A percentile compares a stretch with the other conserved stretches of the same genome.
These are phyloP conservation scores for Melampsora medusae DNA, from an alignment of 1,284 basidiomycete genomes.

Conservation along the genomic window DNA sequence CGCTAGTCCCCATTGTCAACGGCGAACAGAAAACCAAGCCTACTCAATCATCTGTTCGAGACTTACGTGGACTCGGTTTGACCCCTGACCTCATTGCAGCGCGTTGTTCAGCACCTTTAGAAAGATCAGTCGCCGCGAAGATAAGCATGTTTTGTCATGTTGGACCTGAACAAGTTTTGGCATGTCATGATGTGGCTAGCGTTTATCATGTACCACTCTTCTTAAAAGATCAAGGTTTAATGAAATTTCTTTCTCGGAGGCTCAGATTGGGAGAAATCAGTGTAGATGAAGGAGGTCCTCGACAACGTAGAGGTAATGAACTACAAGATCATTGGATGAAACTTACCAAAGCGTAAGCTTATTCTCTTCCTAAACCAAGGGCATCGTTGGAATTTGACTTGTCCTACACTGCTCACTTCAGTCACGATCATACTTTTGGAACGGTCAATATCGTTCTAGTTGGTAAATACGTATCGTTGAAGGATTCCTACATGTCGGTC, in stretches of 20 bases:
- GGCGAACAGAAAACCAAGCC: constrained; percentile 99
- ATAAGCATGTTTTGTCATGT: constrained; percentile 99
- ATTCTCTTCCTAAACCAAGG: background rate
- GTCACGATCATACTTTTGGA: constrained; percentile 63
- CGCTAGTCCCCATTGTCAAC: constrained; percentile 95
- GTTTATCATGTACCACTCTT: constrained; percentile 97
- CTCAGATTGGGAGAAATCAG: constrained; percentile 69
- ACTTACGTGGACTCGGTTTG: constrained; percentile 86
- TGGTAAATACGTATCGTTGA: constrained; percentile 94
- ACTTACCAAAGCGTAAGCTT: constrained; percentile 69
- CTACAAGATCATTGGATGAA: constrained; percentile 76
- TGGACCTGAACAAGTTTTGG: constrained; percentile 84
- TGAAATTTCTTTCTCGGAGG: constrained; percentile 77
- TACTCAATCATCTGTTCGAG: constrained; percentile 94
- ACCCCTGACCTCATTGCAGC: constrained; percentile 97
- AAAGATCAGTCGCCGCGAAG: constrained; percentile 83
- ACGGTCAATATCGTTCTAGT: constrained; percentile 86
- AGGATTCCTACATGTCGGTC: constrained; percentile 99
- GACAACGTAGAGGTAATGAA: constrained; percentile 63
- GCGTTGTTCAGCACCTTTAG: constrained; percentile 68
- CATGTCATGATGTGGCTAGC: constrained; percentile 92
- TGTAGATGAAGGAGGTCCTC: constrained; percentile 62
- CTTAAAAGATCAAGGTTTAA: constrained; percentile 85
- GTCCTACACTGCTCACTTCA: constrained; percentile 23
- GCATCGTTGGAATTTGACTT: constrained; percentile 1